phyloP scores from a whole-genome alignment of 2,329 filamentous ascomycete genomes.

The Dothideomycetidae sp. region DNA sequence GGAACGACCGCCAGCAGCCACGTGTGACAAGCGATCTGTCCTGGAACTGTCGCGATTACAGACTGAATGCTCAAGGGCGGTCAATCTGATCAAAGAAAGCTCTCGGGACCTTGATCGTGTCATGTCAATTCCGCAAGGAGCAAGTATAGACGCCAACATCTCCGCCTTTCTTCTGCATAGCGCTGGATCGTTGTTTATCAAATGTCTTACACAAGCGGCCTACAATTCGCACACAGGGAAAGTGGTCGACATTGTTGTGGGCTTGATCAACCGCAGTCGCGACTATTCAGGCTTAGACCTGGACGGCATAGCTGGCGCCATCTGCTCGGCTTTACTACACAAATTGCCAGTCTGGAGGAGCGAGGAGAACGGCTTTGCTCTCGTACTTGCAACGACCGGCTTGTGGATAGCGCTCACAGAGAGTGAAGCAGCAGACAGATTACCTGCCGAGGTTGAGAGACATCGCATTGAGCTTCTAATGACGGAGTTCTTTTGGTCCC shows the following conservation, averaged over 20 bases:
- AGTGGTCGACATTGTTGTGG: background rate
- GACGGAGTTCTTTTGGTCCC: constrained; percentile 48
- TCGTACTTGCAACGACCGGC: background rate
- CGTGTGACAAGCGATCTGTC: constrained; percentile 6
- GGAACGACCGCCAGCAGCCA: constrained; percentile 10
- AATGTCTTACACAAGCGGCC: background rate
- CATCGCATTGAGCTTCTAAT: constrained; percentile 6
- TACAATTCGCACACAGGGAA: background rate
- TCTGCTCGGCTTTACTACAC: too few relatives aligned
- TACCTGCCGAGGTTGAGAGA: background rate
- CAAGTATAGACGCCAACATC: background rate
- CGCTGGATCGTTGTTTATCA: background rate
- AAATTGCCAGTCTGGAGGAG: background rate
- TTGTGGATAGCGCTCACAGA: background rate
- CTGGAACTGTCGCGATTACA: constrained; percentile 1
- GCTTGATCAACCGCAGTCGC: background rate
- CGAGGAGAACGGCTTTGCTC: background rate
- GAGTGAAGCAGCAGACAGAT: background rate
- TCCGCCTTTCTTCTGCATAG: background rate
- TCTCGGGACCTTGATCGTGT: constrained; percentile 5
- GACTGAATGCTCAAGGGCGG: background rate
- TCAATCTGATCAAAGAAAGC: constrained; percentile 4
- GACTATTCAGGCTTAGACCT: background rate
- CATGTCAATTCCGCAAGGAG: background rate
- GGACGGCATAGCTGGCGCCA: background rate